phyloP scores from a whole-genome alignment of 2,329 filamentous ascomycete genomes.

The Nannizzia gypsea region DNA sequence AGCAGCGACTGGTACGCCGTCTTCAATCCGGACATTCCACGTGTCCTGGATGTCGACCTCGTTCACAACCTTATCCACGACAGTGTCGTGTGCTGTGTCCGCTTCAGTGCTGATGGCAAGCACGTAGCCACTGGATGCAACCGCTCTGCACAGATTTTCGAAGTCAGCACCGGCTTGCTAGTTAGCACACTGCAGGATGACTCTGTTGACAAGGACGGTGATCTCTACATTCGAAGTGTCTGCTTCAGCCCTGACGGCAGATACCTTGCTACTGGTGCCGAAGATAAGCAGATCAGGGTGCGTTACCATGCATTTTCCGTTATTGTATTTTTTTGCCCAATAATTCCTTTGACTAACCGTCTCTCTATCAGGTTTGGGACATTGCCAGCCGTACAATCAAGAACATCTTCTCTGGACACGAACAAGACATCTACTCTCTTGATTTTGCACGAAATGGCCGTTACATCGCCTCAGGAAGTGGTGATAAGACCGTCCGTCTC shows the following conservation, averaged over 20 bases:
- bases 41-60: constrained; percentile 82
- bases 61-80: constrained; percentile 88
- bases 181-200: constrained; percentile 86
- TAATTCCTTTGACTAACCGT: not conserved
- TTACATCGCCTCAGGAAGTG: constrained; percentile 89
- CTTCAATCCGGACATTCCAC: constrained; percentile 85
- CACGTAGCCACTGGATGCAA: constrained; percentile 97
- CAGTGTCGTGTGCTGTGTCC: constrained; percentile 94
- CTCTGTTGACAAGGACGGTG: constrained; percentile 71
- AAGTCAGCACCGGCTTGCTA: constrained; percentile 75
- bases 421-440: constrained; percentile 95
- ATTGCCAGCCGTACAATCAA: constrained; percentile 73
- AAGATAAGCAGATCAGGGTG: constrained; percentile 94
- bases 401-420: constrained; percentile 89
- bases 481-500: constrained; percentile 83
- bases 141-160: constrained; percentile 97
- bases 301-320: constrained; percentile 25
- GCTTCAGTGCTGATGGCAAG: constrained; percentile 91
- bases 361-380: constrained; percentile 67
- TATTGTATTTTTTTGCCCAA: not conserved
- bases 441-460: constrained; percentile 90
- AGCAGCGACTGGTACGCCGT: constrained; percentile 91
- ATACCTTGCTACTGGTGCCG: constrained; percentile 87
- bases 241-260: constrained; percentile 97
- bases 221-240: constrained; percentile 93